These are phyloP conservation scores for Aureobasidium leucospermi DNA, from an alignment of 2,329 filamentous ascomycete species.

Conservation along the genomic window DNA sequence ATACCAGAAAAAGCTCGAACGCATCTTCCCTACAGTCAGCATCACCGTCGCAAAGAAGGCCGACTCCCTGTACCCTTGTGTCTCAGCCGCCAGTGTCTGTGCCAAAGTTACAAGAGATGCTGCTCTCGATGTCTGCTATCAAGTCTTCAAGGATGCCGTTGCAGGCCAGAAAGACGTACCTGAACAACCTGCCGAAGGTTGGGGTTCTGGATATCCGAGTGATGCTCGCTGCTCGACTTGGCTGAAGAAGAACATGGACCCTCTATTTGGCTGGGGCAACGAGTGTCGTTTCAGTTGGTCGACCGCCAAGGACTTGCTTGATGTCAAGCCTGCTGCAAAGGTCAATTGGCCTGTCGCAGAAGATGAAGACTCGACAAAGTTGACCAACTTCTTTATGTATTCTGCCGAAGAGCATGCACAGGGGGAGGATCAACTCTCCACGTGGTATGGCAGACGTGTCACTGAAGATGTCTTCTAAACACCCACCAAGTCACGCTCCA, in stretches of 20 bases:
- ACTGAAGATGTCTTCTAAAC: conserved; percentile 61
- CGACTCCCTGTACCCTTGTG: conserved; percentile 84
- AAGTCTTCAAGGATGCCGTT: conserved; percentile 37
- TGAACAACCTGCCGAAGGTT: conserved; percentile 39
- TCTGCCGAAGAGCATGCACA: conserved; percentile 36
- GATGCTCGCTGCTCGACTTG: conserved; percentile 74
- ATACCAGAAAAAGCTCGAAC: conserved; percentile 79
- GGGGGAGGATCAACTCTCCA: conserved; percentile 57
- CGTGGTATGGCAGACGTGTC: conserved; percentile 75
- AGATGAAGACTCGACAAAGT: conserved; percentile 53
- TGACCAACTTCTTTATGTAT: conserved; percentile 69
- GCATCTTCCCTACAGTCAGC: conserved; percentile 64
- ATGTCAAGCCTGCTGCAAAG: conserved; percentile 59
- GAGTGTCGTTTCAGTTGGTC: conserved; percentile 96
- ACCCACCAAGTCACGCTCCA: background rate
- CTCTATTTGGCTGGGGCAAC: conserved; percentile 87
- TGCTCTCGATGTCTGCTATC: conserved; percentile 72
- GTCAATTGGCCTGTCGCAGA: conserved; percentile 80
- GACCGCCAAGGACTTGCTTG: conserved; percentile 87
- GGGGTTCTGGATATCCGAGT: conserved; percentile 92
- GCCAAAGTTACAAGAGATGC: conserved; percentile 94
- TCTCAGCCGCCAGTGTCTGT: conserved; percentile 87
- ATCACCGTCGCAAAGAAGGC: conserved; percentile 62
- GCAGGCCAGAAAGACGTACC: conserved; percentile 25
- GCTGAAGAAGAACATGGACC: conserved; percentile 82